Evolutionary conservation across 2,329 filamentous ascomycete genomes (phyloP), one percentile per base, ranked within the genome.

Genomic region (Cercospora zeae-maydis): DNA sequence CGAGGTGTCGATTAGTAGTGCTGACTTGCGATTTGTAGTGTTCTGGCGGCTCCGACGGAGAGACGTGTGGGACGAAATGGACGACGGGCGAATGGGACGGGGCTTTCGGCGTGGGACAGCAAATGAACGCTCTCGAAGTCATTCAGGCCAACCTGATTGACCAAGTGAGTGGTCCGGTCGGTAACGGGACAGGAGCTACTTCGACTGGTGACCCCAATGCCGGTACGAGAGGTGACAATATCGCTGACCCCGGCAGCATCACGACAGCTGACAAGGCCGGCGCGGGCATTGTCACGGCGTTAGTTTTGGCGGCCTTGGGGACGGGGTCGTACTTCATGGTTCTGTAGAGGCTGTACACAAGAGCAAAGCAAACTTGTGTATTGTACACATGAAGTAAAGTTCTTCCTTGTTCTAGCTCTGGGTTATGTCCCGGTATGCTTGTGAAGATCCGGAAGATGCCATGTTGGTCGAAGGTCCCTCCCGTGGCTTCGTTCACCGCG

Each of bases 61-160:
- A 75, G 11, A 77, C 73, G 59, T 80, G 78, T 66, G 78, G 78
- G 2, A 74, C 73, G 56, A 69, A 73, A n/a, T 80, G 78, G 78
- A 78, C 73, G 60, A 63, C 63, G n/a, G 64, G 61, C 19, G 56
- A 69, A 4, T 78, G 76, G 63, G 82, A 84, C 69, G 78, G 80
- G 2, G 74, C 71, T 1, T 68, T 72, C 9, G 83, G 83, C 2
- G 82, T 84, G 0, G 83, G 83, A 4, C 79, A 85, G 68, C 80
- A 84, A 70, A 83, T 86, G 81, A 62, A 78, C 36, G 82, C 80
- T 0, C 75, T 85, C 1, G 81, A 80, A 42, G 76, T 80, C 37
- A 78, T 85, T 54, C 71, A 75, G 21, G 37, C 62, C 13, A 73
- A 79, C 54, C 71, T 81, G 36, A 74, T 81, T 7, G 55, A 68